Percentiles rank a stretch among this genome's conserved stretches.
Evolutionary conservation across 129 eudicot genomes (phyloP).

Genomic region (Pulicaria dysenterica): DNA sequence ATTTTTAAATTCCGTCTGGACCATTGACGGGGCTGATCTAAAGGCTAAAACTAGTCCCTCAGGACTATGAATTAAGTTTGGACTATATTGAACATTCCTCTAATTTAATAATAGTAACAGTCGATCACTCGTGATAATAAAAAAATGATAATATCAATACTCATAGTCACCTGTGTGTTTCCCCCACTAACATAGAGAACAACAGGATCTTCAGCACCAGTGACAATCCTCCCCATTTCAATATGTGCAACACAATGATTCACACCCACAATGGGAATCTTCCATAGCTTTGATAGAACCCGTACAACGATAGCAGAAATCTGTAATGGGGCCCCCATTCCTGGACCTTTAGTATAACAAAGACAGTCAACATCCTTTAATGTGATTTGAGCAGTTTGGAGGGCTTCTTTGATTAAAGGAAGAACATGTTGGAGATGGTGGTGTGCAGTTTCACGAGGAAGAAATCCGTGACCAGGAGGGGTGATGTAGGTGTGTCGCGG

Average conservation of each 20-base stretch:
- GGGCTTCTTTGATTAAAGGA: slow-evolving; percentile 68
- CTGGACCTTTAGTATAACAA: slow-evolving; percentile 97
- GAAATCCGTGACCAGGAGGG: slow-evolving; percentile 95
- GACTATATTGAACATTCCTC: too few relatives aligned
- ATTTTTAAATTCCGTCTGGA: too few relatives aligned
- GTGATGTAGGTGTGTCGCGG: slow-evolving; percentile 97
- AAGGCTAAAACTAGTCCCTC: too few relatives aligned
- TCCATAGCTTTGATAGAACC: slow-evolving; percentile 87
- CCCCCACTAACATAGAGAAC: slow-evolving; percentile 96
- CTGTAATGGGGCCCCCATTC: slow-evolving; percentile 94
- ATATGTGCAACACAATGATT: slow-evolving; percentile 98
- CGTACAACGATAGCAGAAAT: slow-evolving; percentile 83
- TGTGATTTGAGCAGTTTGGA: slow-evolving; percentile 57
- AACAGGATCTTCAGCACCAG: slow-evolving; percentile 92
- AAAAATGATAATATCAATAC: background rate
- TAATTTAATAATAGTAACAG: background rate
- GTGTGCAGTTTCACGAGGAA: slow-evolving; percentile 94
- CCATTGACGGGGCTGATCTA: too few relatives aligned
- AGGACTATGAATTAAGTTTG: too few relatives aligned
- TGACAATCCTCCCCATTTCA: slow-evolving; percentile 94
- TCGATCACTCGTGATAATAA: background rate
- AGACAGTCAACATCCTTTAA: slow-evolving; percentile 72
- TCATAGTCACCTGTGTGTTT: slow-evolving; percentile 71
- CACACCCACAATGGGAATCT: slow-evolving; percentile 88
- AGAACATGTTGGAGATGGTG: slow-evolving; percentile 83